Percentiles rank a stretch among this genome's conserved stretches.
Conservation (phyloP, 192 early-diverging fungal species). For the Funneliformis geosporum region DNA sequence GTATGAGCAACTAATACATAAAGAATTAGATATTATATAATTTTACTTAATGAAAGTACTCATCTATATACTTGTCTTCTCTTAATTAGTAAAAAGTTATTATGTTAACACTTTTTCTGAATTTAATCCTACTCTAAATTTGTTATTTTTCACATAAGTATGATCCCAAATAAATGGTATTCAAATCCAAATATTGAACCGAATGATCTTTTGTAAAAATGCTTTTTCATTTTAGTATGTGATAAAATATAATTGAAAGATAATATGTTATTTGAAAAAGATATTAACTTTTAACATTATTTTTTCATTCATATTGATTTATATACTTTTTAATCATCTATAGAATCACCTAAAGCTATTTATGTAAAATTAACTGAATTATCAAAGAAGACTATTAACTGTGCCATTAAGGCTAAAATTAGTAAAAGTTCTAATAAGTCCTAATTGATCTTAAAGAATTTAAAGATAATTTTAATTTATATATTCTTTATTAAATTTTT, state of each 20-base stretch:
- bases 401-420: background rate
- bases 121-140: background rate
- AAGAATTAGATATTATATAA: background rate
- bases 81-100: too few species aligned
- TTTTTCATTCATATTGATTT: background rate
- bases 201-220: background rate
- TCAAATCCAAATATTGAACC: background rate
- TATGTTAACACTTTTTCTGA: background rate
- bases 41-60: background rate
- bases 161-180: background rate
- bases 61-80: background rate
- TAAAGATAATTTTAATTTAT: too few species aligned
- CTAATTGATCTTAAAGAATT: too few species aligned
- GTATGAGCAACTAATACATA: background rate
- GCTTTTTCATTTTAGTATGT: background rate
- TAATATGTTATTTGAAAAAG: background rate
- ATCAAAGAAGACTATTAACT: background rate
- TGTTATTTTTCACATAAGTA: background rate
- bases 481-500: too few species aligned
- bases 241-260: background rate
- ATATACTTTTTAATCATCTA: background rate
- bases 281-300: background rate
- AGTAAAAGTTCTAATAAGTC: too few species aligned
- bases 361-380: background rate
- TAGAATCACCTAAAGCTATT: background rate